Percentiles rank a stretch among this genome's conserved stretches.
Conservation (phyloP, 2,329 filamentous ascomycete species). For the Alternaria longipes region DNA sequence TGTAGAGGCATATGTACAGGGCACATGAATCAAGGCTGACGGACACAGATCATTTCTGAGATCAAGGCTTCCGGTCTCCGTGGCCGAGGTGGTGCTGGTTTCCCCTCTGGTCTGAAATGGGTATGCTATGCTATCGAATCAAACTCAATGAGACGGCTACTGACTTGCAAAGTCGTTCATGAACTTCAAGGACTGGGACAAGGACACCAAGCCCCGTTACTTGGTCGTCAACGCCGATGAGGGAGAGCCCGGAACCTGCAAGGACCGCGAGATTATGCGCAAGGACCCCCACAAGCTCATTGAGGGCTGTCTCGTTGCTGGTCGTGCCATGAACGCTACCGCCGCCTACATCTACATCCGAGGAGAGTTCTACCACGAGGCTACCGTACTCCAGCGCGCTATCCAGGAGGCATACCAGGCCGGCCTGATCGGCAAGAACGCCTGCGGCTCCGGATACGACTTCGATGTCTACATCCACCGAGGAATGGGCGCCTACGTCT, state of each 20-base stretch:
- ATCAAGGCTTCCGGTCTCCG: conserved; percentile 95
- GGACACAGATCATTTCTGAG: conserved; percentile 83
- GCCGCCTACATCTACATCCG: conserved; percentile 99
- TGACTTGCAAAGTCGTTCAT: conserved; percentile 82
- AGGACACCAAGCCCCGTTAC: conserved; percentile 94
- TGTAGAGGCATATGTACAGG: conserved; percentile 22
- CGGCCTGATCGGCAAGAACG: conserved; percentile 97
- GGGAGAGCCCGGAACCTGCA: conserved; percentile 98
- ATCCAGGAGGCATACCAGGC: conserved; percentile 98
- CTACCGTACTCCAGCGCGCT: conserved; percentile 88
- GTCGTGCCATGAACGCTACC: conserved; percentile 97
- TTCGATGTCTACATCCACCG: conserved; percentile 98
- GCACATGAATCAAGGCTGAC: conserved; percentile 27
- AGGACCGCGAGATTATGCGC: conserved; percentile 99
- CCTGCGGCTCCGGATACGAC: conserved; percentile 95
- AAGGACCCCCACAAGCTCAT: conserved; percentile 99
- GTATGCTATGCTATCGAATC: conserved; percentile 60
- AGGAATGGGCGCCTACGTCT: conserved; percentile 96
- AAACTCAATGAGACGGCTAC: conserved; percentile 7
- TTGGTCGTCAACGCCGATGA: conserved; percentile 98
- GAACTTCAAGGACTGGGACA: conserved; percentile 99
- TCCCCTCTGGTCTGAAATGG: conserved; percentile 99
- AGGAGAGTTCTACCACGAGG: conserved; percentile 97
- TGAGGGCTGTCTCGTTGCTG: conserved; percentile 94
- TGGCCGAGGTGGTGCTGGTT: conserved; percentile 95